Evolutionary conservation across 2,329 filamentous ascomycete genomes (phyloP), one percentile per base, ranked within the genome.

Genomic region (Ophiostoma montium): DNA sequence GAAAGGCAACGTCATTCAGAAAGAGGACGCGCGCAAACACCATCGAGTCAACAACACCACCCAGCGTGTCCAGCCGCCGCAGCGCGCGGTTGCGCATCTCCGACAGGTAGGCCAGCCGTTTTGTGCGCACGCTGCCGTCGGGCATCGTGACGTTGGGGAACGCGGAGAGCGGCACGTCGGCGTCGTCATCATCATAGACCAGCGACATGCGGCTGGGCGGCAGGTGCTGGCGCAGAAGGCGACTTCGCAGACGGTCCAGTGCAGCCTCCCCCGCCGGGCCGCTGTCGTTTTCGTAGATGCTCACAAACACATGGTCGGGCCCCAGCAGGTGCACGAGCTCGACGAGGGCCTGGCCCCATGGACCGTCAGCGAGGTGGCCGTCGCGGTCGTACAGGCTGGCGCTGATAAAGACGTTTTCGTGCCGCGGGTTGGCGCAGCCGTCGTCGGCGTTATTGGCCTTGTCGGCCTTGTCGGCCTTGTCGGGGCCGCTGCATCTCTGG

Each of bases 91-190:
- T 88, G 44, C 84, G 75, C 46, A 86, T 78, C 60, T 84, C 78
- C 13, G 84, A 80, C n/a, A 88, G 69, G 62, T 82, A 87, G 27
- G 81, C 75, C 38, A 88, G 80, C 12, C 84, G 74, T 62, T 86
- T 86, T 35, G 82, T 69, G n/a, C 78, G 74, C 36, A 68, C 66
- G 35, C 73, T 70, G 1, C 82, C 82, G 50, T 75, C 76, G 2
- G 81, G 79, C 33, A 85, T 66, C 2, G 68, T 73, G 42, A 84
- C 67, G 48, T 74, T 75, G 5, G 75, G 74, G 2, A 86, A 67
- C 1, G 65, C 63, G n/a, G 65, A 62, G 36, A 79, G 59, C 51
- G 79, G 67, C 39, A 86, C 62, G 16, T 78, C 70, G 38, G n/a
- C n/a, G n/a, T n/a, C n/a, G n/a, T n/a, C n/a, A n/a, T 76, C 65